Conservation (phyloP, 2,329 filamentous ascomycete species). For the Sclerotiophoma versabilis region DNA sequence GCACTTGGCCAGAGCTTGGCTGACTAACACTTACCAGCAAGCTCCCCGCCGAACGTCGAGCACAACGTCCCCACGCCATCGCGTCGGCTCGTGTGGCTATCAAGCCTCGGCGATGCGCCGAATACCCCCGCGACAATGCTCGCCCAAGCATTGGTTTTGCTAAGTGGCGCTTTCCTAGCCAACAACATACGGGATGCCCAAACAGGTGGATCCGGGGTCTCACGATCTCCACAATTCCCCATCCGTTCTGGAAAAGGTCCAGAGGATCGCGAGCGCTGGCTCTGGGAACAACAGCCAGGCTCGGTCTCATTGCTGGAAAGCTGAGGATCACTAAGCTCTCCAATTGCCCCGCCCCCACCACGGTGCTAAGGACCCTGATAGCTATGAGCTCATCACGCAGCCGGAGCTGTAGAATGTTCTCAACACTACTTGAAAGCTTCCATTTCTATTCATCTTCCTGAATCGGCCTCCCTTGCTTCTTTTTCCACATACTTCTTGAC, state of each 20-base stretch:
- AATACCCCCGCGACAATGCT: not conserved
- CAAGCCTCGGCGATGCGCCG: conserved; percentile 13
- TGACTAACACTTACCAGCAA: conserved; percentile 11
- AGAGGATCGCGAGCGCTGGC: conserved; percentile 27
- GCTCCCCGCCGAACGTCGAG: not conserved
- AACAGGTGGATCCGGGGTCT: conserved; percentile 40
- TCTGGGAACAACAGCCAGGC: conserved; percentile 17
- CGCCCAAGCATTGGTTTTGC: conserved; percentile 3
- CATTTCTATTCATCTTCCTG: conserved; percentile 3
- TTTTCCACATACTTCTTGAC: not conserved
- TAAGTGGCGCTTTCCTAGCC: conserved; percentile 32
- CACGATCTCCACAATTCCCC: conserved; percentile 42
- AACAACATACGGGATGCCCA: conserved; percentile 31
- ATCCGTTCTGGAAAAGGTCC: conserved; percentile 26
- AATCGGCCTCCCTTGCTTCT: not conserved
- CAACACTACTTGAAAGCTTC: conserved; percentile 37
- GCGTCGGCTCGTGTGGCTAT: conserved; percentile 8
- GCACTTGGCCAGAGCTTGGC: conserved; percentile 12
- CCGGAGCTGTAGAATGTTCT: conserved; percentile 35
- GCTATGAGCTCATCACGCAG: conserved; percentile 49
- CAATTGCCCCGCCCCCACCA: conserved; percentile 44
- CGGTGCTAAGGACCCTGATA: conserved; percentile 33
- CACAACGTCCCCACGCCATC: not conserved
- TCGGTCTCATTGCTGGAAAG: conserved; percentile 26
- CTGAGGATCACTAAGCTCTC: conserved; percentile 30